Conservation (phyloP, 805 yeast species). For the Ogataea paradorogensis region DNA sequence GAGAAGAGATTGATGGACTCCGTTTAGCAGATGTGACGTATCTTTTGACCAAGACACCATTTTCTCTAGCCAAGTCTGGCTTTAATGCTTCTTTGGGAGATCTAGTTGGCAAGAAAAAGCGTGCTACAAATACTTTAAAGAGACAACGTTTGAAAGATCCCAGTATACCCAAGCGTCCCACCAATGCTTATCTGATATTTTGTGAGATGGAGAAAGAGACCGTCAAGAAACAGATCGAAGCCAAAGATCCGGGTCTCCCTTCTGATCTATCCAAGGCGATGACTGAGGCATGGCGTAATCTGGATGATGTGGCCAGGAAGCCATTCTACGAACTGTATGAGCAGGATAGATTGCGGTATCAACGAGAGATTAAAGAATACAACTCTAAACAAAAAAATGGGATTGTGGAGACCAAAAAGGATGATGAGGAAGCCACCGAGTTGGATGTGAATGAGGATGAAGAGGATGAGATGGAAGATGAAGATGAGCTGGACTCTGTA, state of each 20-base stretch:
- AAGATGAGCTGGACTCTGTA: conserved; percentile 9
- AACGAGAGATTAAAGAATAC: conserved; percentile 60
- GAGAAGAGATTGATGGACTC: conserved; percentile 28
- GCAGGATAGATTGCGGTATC: conserved; percentile 74
- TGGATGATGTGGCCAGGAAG: conserved; percentile 64
- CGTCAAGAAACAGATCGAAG: conserved; percentile 56
- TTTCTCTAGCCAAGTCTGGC: conserved; percentile 21
- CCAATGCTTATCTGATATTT: conserved; percentile 83
- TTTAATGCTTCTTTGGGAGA: conserved; percentile 11
- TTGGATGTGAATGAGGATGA: conserved; percentile 11
- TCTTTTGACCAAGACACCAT: conserved; percentile 28
- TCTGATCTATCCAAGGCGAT: conserved; percentile 72
- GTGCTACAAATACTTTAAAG: conserved; percentile 28
- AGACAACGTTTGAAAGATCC: conserved; percentile 62
- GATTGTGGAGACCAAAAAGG: conserved; percentile 1
- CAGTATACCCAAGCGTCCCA: conserved; percentile 81
- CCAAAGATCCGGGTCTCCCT: conserved; percentile 47
- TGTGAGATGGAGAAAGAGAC: conserved; percentile 84
- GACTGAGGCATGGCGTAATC: conserved; percentile 81
- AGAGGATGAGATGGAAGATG: conserved; percentile 13
- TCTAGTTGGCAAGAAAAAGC: conserved; percentile 29
- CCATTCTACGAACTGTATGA: conserved; percentile 75
- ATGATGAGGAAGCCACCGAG: conserved; percentile 13
- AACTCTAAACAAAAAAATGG: conserved; percentile 27
- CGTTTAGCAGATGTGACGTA: conserved; percentile 27